Evolutionary conservation across 768 basidiomycete genomes (phyloP).

Genomic region (Tylopilus rubrobrunneus): DNA sequence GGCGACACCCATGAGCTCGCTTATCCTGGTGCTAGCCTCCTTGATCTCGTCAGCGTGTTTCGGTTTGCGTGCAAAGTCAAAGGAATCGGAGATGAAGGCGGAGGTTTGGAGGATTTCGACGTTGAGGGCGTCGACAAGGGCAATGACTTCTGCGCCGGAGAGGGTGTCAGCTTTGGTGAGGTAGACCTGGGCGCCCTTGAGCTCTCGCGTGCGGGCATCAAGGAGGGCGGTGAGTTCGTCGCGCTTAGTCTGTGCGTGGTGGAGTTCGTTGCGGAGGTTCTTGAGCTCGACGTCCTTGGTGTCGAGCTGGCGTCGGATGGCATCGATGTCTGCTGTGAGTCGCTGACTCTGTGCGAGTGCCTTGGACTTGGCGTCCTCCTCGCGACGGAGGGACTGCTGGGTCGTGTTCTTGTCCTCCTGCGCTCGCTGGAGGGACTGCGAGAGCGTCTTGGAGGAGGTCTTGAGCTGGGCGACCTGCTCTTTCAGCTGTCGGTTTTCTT

Average conservation of each 20-base stretch:
- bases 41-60: slow-evolving; percentile 22
- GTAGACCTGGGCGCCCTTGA: slow-evolving; percentile 41
- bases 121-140: slow-evolving; percentile 39
- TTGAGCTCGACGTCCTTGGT: slow-evolving; percentile 23
- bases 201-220: slow-evolving; percentile 35
- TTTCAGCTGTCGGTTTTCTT: slow-evolving; percentile 20
- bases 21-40: slow-evolving; percentile 26
- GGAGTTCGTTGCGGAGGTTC: slow-evolving; percentile 26
- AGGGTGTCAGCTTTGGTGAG: slow-evolving; percentile 41
- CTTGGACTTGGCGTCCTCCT: slow-evolving; percentile 19
- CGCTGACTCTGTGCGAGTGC: slow-evolving; percentile 11
- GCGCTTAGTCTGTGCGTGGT: slow-evolving; percentile 22
- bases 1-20: slow-evolving; percentile 30
- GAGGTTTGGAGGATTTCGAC: slow-evolving; percentile 45
- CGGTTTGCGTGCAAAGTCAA: slow-evolving; percentile 27
- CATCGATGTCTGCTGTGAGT: slow-evolving; percentile 11
- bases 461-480: slow-evolving; percentile 17
- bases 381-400: slow-evolving; percentile 19
- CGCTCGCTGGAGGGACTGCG: slow-evolving; percentile 18
- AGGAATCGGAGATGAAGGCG: slow-evolving; percentile 42
- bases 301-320: slow-evolving; percentile 21
- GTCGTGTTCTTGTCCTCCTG: slow-evolving; percentile 12
- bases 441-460: slow-evolving; percentile 1
- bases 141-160: slow-evolving; percentile 43
- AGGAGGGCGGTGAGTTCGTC: slow-evolving; percentile 30